These are phyloP conservation scores for Oryza australiensis DNA, from an alignment of 176 grass and related monocot species.

Conservation along the genomic window DNA sequence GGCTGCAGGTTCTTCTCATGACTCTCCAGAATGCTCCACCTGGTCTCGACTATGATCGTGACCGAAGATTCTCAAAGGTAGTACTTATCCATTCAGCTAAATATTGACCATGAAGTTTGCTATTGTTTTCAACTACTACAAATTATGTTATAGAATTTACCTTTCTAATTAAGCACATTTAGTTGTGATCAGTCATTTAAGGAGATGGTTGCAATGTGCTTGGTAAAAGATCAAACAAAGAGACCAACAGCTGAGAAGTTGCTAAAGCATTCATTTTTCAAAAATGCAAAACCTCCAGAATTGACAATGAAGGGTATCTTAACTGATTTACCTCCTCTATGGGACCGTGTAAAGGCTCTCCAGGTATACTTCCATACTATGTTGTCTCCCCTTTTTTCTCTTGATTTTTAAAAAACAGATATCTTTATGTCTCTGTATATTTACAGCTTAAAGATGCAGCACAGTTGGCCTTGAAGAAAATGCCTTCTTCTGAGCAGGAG, in stretches of 20 bases:
- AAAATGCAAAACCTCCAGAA: constrained; percentile 86
- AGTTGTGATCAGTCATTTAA: constrained; percentile 96
- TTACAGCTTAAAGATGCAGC: constrained; percentile 95
- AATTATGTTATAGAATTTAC: constrained; percentile 33
- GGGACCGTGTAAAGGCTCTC: constrained; percentile 95
- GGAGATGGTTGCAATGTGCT: constrained; percentile 99
- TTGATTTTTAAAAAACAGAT: constrained; percentile 22
- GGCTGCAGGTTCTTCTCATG: constrained; percentile 94
- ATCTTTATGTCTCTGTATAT: constrained; percentile 31
- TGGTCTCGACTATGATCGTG: constrained; percentile 98
- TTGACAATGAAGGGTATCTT: constrained; percentile 78
- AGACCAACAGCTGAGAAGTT: constrained; percentile 96
- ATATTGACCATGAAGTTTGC: constrained; percentile 25
- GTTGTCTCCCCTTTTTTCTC: constrained; percentile 16
- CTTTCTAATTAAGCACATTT: constrained; percentile 70
- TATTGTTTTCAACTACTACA: constrained; percentile 4
- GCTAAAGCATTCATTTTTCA: constrained; percentile 97
- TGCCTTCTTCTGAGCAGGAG: constrained; percentile 98
- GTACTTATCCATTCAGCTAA: constrained; percentile 56
- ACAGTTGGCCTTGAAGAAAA: constrained; percentile 97
- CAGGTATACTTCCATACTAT: constrained; percentile 52
- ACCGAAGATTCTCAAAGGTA: constrained; percentile 98
- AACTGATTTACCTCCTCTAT: constrained; percentile 82
- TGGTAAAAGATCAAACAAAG: constrained; percentile 99
- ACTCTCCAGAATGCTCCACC: constrained; percentile 99